Evolutionary conservation across 305 asterid species (phyloP), one percentile per base, ranked within the genome.

Genomic region (Solanum hybrid): DNA sequence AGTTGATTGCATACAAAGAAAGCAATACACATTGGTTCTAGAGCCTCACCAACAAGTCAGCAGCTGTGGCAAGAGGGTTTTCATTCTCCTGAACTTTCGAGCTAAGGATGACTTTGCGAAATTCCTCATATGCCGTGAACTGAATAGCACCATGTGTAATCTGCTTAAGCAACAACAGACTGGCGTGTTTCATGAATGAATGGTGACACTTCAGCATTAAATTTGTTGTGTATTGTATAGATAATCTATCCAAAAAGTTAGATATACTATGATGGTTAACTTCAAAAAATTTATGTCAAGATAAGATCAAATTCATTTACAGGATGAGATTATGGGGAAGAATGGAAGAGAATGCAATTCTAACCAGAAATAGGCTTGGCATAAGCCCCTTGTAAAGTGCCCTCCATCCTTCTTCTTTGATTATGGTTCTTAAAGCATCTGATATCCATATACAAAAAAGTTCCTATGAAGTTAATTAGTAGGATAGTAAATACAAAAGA

Each of bases 81-180:
- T 88, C 92, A 92, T 85, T 90, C 91, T 89, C 93, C 64, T 79
- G 92, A 67, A 93, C 91, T 93, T 95, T 94, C 81, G 89, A 93
- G 35, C 90, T 81, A 89, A 94, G 74, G 84, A 94, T 90, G 91
- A 90, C 89, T 93, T 94, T 97, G 81, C 97, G 95, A 89, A 97
- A 98, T 94, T 97, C 99, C 92, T 97, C 99, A 33, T 97, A 97
- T 75, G 97, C 93, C 46, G 99, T 95, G 94, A 97, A 97, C 93
- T 97, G 99, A 91, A 97, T 96, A 86, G 99, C 99, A 69, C 99
- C 99, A 93, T 97, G 99, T 2, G 99, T 94, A 90, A 97, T 97
- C 98, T 97, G 99, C 96, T 95, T 94, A 93, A 92, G 89, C 92
- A 90, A 91, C 88, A 92, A 69, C 87, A 91, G 81, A 84, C 86